Evolutionary conservation across 2,329 filamentous ascomycete genomes (phyloP), one percentile per base, ranked within the genome.

Genomic region (Lachnellula arida): DNA sequence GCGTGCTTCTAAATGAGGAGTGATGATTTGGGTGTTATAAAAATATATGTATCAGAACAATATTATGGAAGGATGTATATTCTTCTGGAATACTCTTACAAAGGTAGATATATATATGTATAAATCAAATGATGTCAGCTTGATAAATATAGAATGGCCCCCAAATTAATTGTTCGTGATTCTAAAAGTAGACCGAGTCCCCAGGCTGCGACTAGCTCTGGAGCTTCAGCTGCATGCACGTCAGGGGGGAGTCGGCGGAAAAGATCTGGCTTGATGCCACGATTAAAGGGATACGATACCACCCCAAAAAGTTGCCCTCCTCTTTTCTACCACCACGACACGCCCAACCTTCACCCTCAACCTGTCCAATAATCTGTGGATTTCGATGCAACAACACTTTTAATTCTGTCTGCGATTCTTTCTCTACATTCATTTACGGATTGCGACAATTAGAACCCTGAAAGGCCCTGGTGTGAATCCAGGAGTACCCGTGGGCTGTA

Each of bases 331-430:
- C 17, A 40, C 49, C 48, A 55, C 52, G 43, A 54, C 17, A n/a
- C 17, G 15, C 15, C n/a, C 42, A 23, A 52, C 28, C 47, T 44
- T 37, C 46, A 3, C 22, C 42, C 22, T 44, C 23, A 46, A 57
- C 47, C 50, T 40, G 54, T 52, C 46, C 48, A 51, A 52, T 60
- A 42, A 57, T 60, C 54, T 54, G 61, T 57, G 56, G 48, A 55
- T 58, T 63, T 61, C 64, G 49, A 66, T 66, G 62, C 58, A 59
- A 39, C 52, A 58, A 39, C 52, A 58, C 60, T 64, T 67, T 65
- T 65, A 63, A 65, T 63, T 46, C 42, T 57, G 54, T 44, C 55
- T 54, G 49, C 59, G 51, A 61, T 48, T 64, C 63, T 58, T 63
- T 65, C 53, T 61, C 61, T 57, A 60, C 62, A 60, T 65, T 67